Base-by-base conservation (phyloP, 202 grass and related monocot species). In the Panicum hallii region DNA sequence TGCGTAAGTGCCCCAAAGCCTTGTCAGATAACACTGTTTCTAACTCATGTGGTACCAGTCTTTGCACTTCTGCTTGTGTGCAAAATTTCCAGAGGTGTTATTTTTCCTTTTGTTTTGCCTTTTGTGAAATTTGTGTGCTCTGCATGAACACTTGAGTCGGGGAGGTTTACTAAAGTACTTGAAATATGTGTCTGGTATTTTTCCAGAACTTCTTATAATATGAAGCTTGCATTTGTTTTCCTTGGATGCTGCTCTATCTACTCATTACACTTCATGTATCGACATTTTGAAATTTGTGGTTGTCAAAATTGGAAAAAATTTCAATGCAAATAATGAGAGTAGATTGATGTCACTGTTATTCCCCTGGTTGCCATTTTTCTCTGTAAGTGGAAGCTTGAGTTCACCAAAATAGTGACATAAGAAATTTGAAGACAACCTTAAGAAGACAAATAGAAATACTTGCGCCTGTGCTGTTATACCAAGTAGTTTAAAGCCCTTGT, bases 1-100 rank as follows among this genome's bases (percentile, higher is more conserved):
- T 96, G 91, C 42, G 97, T 99, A 90, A 96, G 87, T 92, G 73
- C 75, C 63, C 70, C 19, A 9, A 44, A 83, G 65, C 4, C 34
- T 3, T 63, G 1, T 73, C 7, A 42, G 81, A 64, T 76, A 45
- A 50, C 49, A 54, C 0, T 7, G 8, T 48, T 79, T 83, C 58
- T 68, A 1, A 15, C 32, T 45, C 3, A 1, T 10, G 1, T 13
- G 70, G 56, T 84, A 40, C 3, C 58, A 50, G 17, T 76, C 41
- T 80, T 79, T 70, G 7, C 15, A 56, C 54, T 76, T 70, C 2
- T 69, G 10, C n/a, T 89, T 80, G 16, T 70, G 23, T 45, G 45
- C 70, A 54, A 63, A 45, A 66, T 63, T 54, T 46, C 48, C 8
- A 30, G 19, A 32, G 84, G 7, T 41, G 55, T 40, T 76, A 55